phyloP scores from a whole-genome alignment of 2,329 filamentous ascomycete species.

The Scolecobasidium constrictum region DNA sequence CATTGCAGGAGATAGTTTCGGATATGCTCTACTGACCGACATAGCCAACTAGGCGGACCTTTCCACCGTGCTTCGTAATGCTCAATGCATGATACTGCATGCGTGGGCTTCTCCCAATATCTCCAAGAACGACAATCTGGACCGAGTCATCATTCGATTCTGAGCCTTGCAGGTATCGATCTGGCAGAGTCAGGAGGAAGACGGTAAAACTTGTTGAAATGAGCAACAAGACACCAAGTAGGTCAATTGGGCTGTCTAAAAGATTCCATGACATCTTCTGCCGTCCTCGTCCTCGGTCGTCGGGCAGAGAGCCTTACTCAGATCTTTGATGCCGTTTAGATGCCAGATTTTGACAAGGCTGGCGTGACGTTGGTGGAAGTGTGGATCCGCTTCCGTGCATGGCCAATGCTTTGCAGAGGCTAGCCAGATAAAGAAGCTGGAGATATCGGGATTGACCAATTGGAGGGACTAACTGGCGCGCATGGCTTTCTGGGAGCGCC shows the following conservation, averaged over 20 bases:
- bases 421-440: too few relatives aligned
- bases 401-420: too few relatives aligned
- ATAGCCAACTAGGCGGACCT: conserved; percentile 82
- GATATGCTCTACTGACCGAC: conserved; percentile 59
- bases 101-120: conserved; percentile 88
- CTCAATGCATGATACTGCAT: conserved; percentile 99
- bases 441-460: too few relatives aligned
- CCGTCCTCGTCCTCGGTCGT: too few relatives aligned
- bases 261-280: conserved; percentile 15
- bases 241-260: conserved; percentile 14
- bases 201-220: conserved; percentile 38
- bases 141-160: conserved; percentile 38
- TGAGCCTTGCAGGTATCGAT: conserved; percentile 31
- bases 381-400: too few relatives aligned
- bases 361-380: too few relatives aligned
- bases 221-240: conserved; percentile 27
- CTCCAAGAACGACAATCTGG: conserved; percentile 84
- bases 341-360: too few relatives aligned
- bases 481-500: too few relatives aligned
- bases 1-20: too few relatives aligned
- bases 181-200: conserved; percentile 41
- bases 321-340: too few relatives aligned
- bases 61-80: conserved; percentile 69
- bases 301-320: too few relatives aligned
- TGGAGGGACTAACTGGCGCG: too few relatives aligned